Evolutionary conservation across 164 flowering plant genomes (phyloP), one percentile per base, ranked within the genome.

Genomic region (Stephania cephalantha): DNA sequence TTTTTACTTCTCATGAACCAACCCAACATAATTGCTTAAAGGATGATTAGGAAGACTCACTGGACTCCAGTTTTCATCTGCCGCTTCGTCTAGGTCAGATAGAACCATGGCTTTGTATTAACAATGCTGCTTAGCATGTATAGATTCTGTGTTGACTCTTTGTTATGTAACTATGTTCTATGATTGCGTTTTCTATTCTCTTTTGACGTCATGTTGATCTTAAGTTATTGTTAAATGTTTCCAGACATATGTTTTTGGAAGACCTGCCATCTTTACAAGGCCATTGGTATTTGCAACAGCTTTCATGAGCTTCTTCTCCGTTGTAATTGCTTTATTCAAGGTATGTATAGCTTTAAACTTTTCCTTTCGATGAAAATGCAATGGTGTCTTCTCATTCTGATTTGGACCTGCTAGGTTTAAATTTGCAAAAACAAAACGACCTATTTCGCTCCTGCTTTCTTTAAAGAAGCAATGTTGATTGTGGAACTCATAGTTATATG

Each of bases 251-350:
- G 95, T 95, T 55, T 91, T 72, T 75, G 73, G 86, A 80, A 86
- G 98, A 81, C 91, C 92, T 44, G 85, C 85, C 48, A 73, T 83
- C 73, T 83, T 95, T 65, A 80, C 99, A 71, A 88, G 89, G 84
- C 91, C 98, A 42, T 77, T 95, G 77, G 82, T 95, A 18, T 93
- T 95, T 74, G 96, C 98, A 46, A 93, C 98, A 68, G 94, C 95
- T 74, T 95, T 95, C 79, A 95, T 95, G 99, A 90, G 97, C 85
- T 95, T 95, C 88, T 95, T 95, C 88, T 95, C 99, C 13, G 89
- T 92, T 77, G 98, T 95, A 66, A 95, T 95, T 71, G 99, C 99
- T 76, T 79, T 95, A 69, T 95, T 95, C 76, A 95, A 95, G 98
- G 99, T 95, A 89, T 76, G 99, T 95, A 89, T 77, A 71, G 1